A percentile compares a stretch with the other conserved stretches of the same genome.
Conservation (phyloP, 2,329 filamentous ascomycete species). For the Aspergillus proliferans region DNA sequence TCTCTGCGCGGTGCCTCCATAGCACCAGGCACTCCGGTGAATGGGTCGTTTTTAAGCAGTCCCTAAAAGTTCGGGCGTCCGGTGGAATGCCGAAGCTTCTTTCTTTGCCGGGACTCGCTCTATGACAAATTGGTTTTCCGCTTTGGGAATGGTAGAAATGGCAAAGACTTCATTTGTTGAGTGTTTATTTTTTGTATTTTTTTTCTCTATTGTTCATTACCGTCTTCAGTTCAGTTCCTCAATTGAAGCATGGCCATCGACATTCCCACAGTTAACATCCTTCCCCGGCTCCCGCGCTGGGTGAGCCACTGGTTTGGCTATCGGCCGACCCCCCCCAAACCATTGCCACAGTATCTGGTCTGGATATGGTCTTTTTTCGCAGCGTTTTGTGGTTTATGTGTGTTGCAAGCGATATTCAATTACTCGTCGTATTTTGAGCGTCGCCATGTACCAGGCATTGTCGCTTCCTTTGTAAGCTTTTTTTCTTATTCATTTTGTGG, state of each 20-base stretch:
- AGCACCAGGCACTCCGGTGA: no score
- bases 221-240: not conserved
- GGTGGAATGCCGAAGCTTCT: not conserved
- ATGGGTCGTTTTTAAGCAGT: not conserved
- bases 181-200: not conserved
- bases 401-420: slow-evolving; percentile 20
- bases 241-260: not conserved
- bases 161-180: not conserved
- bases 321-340: slow-evolving; percentile 15
- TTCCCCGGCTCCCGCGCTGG: slow-evolving; percentile 17
- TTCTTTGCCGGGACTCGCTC: not conserved
- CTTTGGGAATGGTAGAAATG: not conserved
- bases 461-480: slow-evolving; percentile 21
- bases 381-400: slow-evolving; percentile 20
- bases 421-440: slow-evolving; percentile 21
- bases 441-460: slow-evolving; percentile 20
- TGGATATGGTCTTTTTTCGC: slow-evolving; percentile 23
- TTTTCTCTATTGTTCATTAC: not conserved
- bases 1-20: no score
- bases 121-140: not conserved
- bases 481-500: no score
- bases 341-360: slow-evolving; percentile 16
- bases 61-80: not conserved
- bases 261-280: not conserved
- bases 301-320: slow-evolving; percentile 25